phyloP scores from a whole-genome alignment of 768 basidiomycete species.

The Pleurotus giganteus region DNA sequence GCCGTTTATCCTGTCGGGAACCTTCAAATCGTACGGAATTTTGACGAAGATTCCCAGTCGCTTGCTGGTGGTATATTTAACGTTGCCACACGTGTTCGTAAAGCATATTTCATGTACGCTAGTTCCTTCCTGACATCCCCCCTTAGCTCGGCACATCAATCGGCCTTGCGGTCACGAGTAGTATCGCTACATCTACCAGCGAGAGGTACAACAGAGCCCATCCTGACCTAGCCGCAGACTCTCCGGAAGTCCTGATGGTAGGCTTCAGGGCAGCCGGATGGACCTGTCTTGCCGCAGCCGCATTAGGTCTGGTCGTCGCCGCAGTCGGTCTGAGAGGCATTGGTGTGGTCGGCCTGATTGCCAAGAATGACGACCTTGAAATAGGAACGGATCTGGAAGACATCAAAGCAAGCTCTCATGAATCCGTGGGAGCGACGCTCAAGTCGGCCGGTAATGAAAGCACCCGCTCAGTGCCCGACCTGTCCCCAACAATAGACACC shows the following conservation, averaged over 20 bases:
- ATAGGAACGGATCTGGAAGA: neutral
- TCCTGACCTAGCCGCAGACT: conserved; percentile 16
- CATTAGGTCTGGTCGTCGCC: conserved; percentile 14
- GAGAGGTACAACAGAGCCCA: conserved; percentile 20
- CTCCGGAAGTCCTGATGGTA: conserved; percentile 29
- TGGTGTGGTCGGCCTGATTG: conserved; percentile 15
- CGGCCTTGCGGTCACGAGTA: conserved; percentile 29
- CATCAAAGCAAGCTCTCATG: conserved; percentile 5
- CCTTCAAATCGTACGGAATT: conserved; percentile 25
- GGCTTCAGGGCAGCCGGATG: conserved; percentile 32
- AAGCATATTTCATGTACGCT: neutral
- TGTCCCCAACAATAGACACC: conserved; percentile 5
- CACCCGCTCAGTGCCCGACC: conserved; percentile 8
- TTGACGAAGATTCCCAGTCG: conserved; percentile 30
- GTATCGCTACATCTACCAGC: conserved; percentile 26
- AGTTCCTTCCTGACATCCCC: neutral
- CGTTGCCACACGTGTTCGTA: conserved; percentile 25
- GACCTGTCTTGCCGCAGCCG: conserved; percentile 17
- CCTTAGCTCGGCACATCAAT: conserved; percentile 31
- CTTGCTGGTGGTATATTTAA: conserved; percentile 33
- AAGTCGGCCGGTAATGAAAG: conserved; percentile 8
- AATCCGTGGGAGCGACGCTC: conserved; percentile 4
- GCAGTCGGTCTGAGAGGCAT: conserved; percentile 17
- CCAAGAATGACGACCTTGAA: conserved; percentile 14
- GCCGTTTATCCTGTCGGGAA: conserved; percentile 31